Base-by-base conservation (phyloP, 2,329 filamentous ascomycete species). In the Didymella keratinophila region DNA sequence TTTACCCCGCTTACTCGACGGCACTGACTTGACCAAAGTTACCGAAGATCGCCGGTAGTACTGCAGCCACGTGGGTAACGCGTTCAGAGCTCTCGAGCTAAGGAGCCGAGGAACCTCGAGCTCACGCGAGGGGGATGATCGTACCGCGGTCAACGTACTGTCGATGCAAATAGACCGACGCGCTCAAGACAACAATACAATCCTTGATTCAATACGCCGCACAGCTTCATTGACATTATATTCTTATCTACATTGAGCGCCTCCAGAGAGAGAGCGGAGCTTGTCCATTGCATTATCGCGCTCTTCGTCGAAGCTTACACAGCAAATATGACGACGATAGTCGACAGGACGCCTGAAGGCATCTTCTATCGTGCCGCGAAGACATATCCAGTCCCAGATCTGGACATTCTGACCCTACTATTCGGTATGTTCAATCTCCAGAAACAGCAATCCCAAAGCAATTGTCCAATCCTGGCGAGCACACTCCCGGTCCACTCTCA, bases 381-480 rank as follows among this genome's bases (percentile, higher is more conserved):
- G 51, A 66, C 63, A n/a, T 74, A 72, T 43, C 65, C 71, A 6
- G 52, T 76, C 2, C 78, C 79, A 2, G 62, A 75, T 47, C 51
- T 80, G 37, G 78, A 81, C 57, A 18, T 81, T 25, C 58, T 80
- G 28, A 79, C 76, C 0, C 68, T 80, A 0, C 67, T 80, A 6
- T 80, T 80, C 56, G 78, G 78, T 79, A 37, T 11, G 51, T 46
- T 37, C 21, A 20, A 16, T 20, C 4, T 27, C 8, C 12, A 36
- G 7, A 27, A 34, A 49, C n/a, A 30, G 41, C 41, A 12, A 14
- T 27, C 8, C 14, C 10, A 16, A 10, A 28, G 23, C 16, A 18
- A 9, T 7, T 27, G 3, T 28, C 6, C 8, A 27, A 39, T 14
- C 11, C 20, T 21, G 10, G 18, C 20, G 37, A 11, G 10, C 41